These are phyloP conservation scores for Alternaria triticina DNA, from an alignment of 2,329 filamentous ascomycete genomes.

Conservation along the genomic window DNA sequence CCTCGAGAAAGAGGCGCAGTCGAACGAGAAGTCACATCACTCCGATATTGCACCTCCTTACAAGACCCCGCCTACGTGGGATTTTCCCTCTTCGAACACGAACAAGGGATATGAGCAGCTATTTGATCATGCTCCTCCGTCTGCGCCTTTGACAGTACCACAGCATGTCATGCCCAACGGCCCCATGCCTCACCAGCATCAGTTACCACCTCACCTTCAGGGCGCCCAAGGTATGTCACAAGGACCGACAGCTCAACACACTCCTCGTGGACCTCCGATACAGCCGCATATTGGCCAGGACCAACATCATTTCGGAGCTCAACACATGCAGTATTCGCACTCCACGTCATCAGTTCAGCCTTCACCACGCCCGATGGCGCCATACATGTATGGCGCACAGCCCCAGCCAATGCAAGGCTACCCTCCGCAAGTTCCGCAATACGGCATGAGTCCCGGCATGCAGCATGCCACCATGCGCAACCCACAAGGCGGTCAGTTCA, in stretches of 20 bases:
- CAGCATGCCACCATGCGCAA: conserved; percentile 76
- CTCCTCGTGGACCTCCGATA: conserved; percentile 76
- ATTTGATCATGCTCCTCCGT: conserved; percentile 71
- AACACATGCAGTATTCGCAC: conserved; percentile 85
- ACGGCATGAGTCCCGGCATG: conserved; percentile 71
- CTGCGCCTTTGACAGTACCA: conserved; percentile 65
- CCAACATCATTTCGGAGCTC: conserved; percentile 77
- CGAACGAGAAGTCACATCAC: conserved; percentile 64
- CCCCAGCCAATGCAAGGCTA: conserved; percentile 59
- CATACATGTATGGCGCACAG: conserved; percentile 72
- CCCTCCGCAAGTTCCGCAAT: conserved; percentile 70
- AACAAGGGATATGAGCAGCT: conserved; percentile 82
- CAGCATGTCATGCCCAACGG: conserved; percentile 68
- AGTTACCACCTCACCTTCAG: conserved; percentile 82
- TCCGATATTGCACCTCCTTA: conserved; percentile 84
- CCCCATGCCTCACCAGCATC: conserved; percentile 80
- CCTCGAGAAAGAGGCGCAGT: conserved; percentile 68
- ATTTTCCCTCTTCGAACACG: conserved; percentile 69
- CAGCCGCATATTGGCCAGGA: conserved; percentile 74
- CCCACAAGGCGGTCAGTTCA: conserved; percentile 76
- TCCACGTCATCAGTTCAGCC: conserved; percentile 80
- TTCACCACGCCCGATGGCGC: conserved; percentile 78
- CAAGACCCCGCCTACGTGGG: conserved; percentile 86
- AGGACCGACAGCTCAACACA: conserved; percentile 75
- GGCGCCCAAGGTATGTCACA: conserved; percentile 71